Evolutionary conservation across 2,329 filamentous ascomycete species (phyloP).

Genomic region (Cryphonectria parasitica): DNA sequence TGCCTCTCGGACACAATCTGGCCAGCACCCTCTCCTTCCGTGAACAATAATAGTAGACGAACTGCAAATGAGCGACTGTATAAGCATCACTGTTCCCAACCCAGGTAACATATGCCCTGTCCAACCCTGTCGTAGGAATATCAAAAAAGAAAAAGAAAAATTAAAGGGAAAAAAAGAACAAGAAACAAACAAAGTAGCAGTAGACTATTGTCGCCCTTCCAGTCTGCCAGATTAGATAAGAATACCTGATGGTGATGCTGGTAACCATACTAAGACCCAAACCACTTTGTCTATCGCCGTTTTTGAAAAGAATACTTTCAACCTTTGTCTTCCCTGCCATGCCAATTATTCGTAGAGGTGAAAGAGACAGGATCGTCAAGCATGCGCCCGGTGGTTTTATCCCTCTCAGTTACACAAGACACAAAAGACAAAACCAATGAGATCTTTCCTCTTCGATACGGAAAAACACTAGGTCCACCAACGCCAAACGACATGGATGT

Average conservation of each 20-base stretch:
- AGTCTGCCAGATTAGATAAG: conserved; percentile 14
- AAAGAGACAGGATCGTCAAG: conserved; percentile 3
- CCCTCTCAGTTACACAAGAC: conserved; percentile 13
- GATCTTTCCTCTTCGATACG: conserved; percentile 30
- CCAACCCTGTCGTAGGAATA: not conserved
- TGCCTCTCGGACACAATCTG: conserved; percentile 9
- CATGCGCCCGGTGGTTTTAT: not conserved
- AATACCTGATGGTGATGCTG: conserved; percentile 11
- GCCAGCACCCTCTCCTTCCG: conserved; percentile 1
- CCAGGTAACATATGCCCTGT: not conserved
- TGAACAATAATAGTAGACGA: not conserved
- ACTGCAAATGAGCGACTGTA: conserved; percentile 23
- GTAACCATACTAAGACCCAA: conserved; percentile 2
- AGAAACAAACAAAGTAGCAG: conserved; percentile 27
- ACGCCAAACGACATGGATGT: conserved; percentile 25
- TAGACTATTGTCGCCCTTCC: conserved; percentile 20
- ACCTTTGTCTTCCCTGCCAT: conserved; percentile 29
- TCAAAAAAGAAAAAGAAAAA: conserved; percentile 28
- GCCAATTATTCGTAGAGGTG: conserved; percentile 22
- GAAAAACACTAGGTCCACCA: conserved; percentile 26
- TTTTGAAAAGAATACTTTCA: conserved; percentile 16
- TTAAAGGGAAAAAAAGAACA: conserved; percentile 36
- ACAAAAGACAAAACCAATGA: conserved; percentile 19
- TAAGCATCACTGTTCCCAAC: conserved; percentile 13
- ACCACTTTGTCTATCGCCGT: conserved; percentile 27